Base-by-base conservation (phyloP, 2,329 filamentous ascomycete genomes). In the Truncatella angustata region DNA sequence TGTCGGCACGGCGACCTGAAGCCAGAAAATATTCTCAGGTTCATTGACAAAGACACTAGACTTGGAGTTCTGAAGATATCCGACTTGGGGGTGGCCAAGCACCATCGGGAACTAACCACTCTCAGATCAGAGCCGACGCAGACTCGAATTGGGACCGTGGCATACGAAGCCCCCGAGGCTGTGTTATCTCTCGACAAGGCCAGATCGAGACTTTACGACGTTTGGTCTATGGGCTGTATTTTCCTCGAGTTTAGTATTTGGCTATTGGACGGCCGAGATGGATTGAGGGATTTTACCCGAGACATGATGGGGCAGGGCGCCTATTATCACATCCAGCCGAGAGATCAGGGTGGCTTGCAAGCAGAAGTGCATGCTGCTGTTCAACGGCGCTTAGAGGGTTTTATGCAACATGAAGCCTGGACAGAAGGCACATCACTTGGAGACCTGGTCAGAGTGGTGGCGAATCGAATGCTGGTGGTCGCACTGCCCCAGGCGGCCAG, bases 1-100 rank as follows among this genome's bases (percentile, higher is more conserved):
- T 18, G 16, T 40, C 37, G 50, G 6, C 57, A 59, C 11, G 55
- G 57, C 21, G 57, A 59, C 14, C 40, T 59, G 20, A 59, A 59
- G 20, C 57, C 57, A 1, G 50, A 53, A n/a, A 59, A 59, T 28
- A 51, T 59, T 1, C 50, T 59, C 7, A 18, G 49, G 3, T 37
- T 53, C 28, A 18, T 26, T 2, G 5, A 12, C 3, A 24, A 34
- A 0, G 37, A 16, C 7, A 21, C 30, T 39, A 24, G 1, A 30
- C 40, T 10, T 6, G 23, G 21, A 1, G 2, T 44, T 4, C 52
- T 59, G 12, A 11, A 52, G 10, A 55, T 59, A 21, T 56, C 56
- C 0, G 57, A 59, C 23, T 49, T 59, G 10, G 57, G 57, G 4
- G 40, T 59, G 5, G 36, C 55, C 9, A 58, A 51, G 21, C 36